Base-by-base conservation (phyloP, 129 eudicot species). In the Saussurea involucrata region DNA sequence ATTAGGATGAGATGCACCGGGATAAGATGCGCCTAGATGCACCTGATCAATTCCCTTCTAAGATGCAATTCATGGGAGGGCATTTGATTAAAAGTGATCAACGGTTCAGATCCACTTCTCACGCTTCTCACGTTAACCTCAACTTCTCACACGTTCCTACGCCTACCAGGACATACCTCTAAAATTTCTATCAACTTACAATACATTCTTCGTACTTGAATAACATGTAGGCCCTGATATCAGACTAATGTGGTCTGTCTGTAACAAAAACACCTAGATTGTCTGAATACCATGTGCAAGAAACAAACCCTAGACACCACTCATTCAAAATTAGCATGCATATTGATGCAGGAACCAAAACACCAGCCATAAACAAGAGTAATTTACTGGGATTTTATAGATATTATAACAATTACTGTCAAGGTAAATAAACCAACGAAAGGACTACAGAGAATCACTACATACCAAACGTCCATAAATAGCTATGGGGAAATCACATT, bases 391-490 rank as follows among this genome's bases (percentile, higher is more conserved):
- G 12, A 28, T 6, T 57, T 17, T n/a, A n/a, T n/a, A n/a, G n/a
- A 13, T 8, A 27, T 10, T 2, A 68, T 24, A 33, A 15, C 22
- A 68, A 8, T 37, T 37, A 37, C 7, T 18, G 28, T 10, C 75
- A 58, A 20, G 25, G 61, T 12, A 25, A 33, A 55, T n/a, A 78
- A 46, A 13, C 25, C 55, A 76, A 24, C 53, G 11, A 17, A 67
- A 77, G 11, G 2, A 18, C 34, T 12, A n/a, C 27, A 68, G 10
- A 66, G n/a, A 66, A 24, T 42, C 46, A 21, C 33, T 27, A 63
- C 89, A 13, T 86, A 93, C 98, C 93, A 93, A 82, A 65, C 98
- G 98, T 32, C 98, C 97, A 81, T 93, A 93, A 34, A 93, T 79
- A 24, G 97, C 97, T 24, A 93, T 86, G 21, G 98, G 98, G 61